Conservation (phyloP, 1,284 basidiomycete genomes). For the Trichosporon sp. region DNA sequence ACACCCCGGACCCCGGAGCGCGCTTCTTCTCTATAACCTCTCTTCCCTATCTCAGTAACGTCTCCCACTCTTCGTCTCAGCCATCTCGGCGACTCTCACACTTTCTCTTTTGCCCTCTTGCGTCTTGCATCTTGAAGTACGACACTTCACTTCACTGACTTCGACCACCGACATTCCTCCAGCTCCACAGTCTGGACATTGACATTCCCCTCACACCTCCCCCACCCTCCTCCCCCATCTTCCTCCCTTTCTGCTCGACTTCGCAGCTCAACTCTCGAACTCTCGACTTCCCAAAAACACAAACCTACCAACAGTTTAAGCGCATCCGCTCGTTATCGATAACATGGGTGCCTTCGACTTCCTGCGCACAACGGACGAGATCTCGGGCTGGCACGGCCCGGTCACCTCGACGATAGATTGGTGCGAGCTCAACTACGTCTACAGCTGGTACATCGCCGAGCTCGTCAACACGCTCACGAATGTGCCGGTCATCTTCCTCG, state of each 20-base stretch:
- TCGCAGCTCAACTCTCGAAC: background rate
- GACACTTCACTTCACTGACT: too few relatives aligned
- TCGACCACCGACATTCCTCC: too few relatives aligned
- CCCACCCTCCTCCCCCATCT: background rate
- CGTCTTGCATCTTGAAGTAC: background rate
- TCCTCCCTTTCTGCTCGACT: background rate
- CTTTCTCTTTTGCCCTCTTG: background rate
- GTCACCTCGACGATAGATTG: slow-evolving; percentile 20
- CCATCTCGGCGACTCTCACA: background rate
- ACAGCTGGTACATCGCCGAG: slow-evolving; percentile 47
- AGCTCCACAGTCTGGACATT: too few relatives aligned
- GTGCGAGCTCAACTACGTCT: slow-evolving; percentile 47
- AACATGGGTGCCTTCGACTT: slow-evolving; percentile 43
- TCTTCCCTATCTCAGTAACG: too few relatives aligned
- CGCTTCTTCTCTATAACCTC: too few relatives aligned
- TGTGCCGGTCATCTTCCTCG: slow-evolving; percentile 47
- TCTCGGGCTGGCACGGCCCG: slow-evolving; percentile 10
- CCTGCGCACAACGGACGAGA: slow-evolving; percentile 23
- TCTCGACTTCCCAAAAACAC: too few relatives aligned
- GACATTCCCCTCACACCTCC: background rate
- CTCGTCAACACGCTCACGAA: slow-evolving; percentile 50
- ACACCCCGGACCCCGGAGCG: too few relatives aligned
- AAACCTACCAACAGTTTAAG: too few relatives aligned
- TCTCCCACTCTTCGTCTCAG: too few relatives aligned
- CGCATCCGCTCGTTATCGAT: too few relatives aligned